Conservation (phyloP, 2,329 filamentous ascomycete species). For the Gaeumannomyces sp. region DNA sequence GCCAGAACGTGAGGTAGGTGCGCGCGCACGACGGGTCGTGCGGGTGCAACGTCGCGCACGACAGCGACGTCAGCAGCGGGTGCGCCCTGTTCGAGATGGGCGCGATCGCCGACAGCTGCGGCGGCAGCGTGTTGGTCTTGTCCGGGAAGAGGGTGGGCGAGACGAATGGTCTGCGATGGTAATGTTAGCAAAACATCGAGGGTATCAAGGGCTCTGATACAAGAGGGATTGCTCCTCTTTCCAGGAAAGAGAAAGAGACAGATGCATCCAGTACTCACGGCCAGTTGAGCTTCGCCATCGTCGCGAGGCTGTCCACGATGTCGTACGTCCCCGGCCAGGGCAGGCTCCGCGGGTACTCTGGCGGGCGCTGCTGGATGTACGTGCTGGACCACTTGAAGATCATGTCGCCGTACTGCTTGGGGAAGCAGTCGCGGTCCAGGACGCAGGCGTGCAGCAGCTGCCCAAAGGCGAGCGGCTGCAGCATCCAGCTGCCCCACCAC, state of each 20-base stretch:
- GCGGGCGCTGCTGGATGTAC: conserved; percentile 71
- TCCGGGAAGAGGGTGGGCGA: conserved; percentile 82
- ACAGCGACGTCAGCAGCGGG: conserved; percentile 76
- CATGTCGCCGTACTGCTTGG: conserved; percentile 41
- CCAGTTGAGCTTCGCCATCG: conserved; percentile 78
- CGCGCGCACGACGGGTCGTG: conserved; percentile 80
- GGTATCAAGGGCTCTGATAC: background rate
- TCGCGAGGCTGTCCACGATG: conserved; percentile 73
- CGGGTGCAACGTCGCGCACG: conserved; percentile 85
- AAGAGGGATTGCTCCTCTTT: background rate
- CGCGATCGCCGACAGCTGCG: conserved; percentile 60
- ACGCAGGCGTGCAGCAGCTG: conserved; percentile 71
- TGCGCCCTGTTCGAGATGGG: conserved; percentile 81
- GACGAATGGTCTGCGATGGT: conserved; percentile 57
- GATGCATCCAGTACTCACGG: conserved; percentile 50
- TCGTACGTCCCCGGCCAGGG: conserved; percentile 71
- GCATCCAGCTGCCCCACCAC: conserved; percentile 81
- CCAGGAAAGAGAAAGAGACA: too few species aligned
- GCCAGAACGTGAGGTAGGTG: conserved; percentile 82
- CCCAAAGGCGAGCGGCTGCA: conserved; percentile 70
- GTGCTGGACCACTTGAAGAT: conserved; percentile 67
- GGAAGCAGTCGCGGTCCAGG: conserved; percentile 71
- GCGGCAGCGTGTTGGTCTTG: conserved; percentile 55
- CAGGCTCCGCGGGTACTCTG: conserved; percentile 57
- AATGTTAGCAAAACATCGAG: conserved; percentile 15